Base-by-base conservation (phyloP, 495 filamentous ascomycete genomes). In the Evernia prunastri region DNA sequence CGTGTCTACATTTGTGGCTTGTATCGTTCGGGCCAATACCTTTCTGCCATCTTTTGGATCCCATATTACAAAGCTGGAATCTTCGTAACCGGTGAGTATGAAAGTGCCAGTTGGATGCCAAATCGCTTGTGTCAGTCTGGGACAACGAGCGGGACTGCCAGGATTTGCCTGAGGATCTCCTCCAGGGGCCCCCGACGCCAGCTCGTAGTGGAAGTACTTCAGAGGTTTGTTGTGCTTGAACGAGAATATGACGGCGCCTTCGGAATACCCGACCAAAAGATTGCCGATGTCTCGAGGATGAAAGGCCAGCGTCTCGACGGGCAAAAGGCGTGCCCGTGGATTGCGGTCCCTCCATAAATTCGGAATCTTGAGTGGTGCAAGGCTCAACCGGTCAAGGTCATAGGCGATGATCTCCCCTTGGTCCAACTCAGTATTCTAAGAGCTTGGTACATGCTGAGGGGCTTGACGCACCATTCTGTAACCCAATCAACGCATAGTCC, bases 41-140 rank as follows among this genome's bases (percentile, higher is more conserved):
- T 94, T 79, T 53, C 91, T 86, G 12, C 92, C 94, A 70, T 97
- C 95, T 67, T 91, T 95, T 4, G 88, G 77, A 77, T 97, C 95
- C 95, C 95, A 98, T 58, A 97, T 85, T 0, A 93, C 94, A 39
- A 98, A 71, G 64, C 87, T 93, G 5, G 87, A 87, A 72, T 97
- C 93, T 66, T 97, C 92, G 69, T 97, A 88, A 15, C 88, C 87
- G 0, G 90, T 96, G 60, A 92, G 72, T 45, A 97, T 75, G 69
- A 97, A 98, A 0, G 89, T 94, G 0, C 94, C 94, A 33, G 92
- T 95, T 1, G 94, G 94, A 76, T 98, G 94, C 94, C 94, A 98
- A 42, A 91, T 69, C 0, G 89, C 92, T 62, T 91, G 87, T 1
- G 82, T 88, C 64, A 98, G 73, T 58, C 78, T 81, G 13, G 93